A percentile compares a stretch with the other conserved stretches of the same genome.
These are phyloP conservation scores for Rhizophora apiculata DNA, from an alignment of 345 rosid species.

Conservation along the genomic window DNA sequence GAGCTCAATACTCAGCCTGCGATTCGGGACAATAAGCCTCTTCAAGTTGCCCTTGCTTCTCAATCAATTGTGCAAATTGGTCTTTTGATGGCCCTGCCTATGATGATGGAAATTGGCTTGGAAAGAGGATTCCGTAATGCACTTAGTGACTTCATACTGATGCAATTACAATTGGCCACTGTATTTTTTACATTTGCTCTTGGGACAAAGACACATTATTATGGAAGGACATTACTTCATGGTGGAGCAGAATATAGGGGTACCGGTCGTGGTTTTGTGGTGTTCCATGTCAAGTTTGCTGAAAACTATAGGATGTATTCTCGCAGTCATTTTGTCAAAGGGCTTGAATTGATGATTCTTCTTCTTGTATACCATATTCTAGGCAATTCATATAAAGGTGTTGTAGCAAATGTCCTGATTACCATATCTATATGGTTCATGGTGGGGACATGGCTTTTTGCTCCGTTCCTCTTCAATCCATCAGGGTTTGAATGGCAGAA, in stretches of 20 bases:
- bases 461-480: conserved; percentile 97
- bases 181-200: conserved; percentile 98
- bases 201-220: conserved; percentile 97
- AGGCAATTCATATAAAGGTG: conserved; percentile 78
- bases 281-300: conserved; percentile 98
- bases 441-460: conserved; percentile 99
- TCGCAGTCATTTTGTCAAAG: conserved; percentile 97
- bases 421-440: conserved; percentile 98
- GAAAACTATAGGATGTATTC: conserved; percentile 96
- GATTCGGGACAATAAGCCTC: conserved; percentile 86
- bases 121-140: conserved; percentile 97
- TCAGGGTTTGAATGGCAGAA: conserved; percentile 99
- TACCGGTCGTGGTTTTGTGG: conserved; percentile 98
- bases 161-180: conserved; percentile 95
- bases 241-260: conserved; percentile 96
- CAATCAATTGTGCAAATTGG: conserved; percentile 98
- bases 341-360: conserved; percentile 91
- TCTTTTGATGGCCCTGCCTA: conserved; percentile 91
- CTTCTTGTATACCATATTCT: conserved; percentile 83
- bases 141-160: conserved; percentile 82
- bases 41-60: conserved; percentile 98
- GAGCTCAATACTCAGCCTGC: conserved; percentile 63
- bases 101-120: conserved; percentile 98
- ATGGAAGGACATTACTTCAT: conserved; percentile 92
- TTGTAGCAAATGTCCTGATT: conserved; percentile 80